Conservation (phyloP, 148 eudicot species). For the Polygonum aviculare region DNA sequence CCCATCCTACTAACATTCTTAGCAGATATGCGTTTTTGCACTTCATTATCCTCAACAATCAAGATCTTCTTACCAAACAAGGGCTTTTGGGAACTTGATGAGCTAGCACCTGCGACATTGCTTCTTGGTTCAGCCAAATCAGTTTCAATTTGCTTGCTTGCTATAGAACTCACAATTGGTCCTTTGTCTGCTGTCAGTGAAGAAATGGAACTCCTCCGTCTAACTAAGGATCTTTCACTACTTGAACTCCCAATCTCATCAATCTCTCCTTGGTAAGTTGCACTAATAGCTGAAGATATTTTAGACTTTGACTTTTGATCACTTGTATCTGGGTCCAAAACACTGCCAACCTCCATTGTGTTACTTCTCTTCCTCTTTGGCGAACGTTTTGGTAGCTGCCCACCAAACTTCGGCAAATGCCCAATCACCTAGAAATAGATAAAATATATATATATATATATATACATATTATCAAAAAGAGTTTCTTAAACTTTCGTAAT, state of each 20-base stretch:
- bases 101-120: neutral
- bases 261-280: neutral
- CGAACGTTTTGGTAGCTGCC: conserved; percentile 10
- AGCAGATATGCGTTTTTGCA: conserved; percentile 19
- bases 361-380: neutral
- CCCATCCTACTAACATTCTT: conserved; percentile 25
- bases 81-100: neutral
- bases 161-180: neutral
- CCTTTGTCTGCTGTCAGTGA: neutral
- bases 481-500: neutral
- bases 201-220: conserved; percentile 2
- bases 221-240: conserved; percentile 5
- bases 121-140: neutral
- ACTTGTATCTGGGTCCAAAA: neutral
- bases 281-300: neutral
- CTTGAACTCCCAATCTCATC: conserved; percentile 14
- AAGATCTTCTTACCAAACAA: conserved; percentile 42
- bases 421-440: conserved; percentile 20
- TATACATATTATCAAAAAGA: no score
- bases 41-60: conserved; percentile 42
- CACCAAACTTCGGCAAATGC: conserved; percentile 76
- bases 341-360: conserved; percentile 2
- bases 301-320: conserved; percentile 1
- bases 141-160: neutral
- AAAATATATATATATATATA: no score